A percentile compares a stretch with the other conserved stretches of the same genome.
These are phyloP conservation scores for Colletotrichum falcatum DNA, from an alignment of 2,329 filamentous ascomycete species.

Conservation along the genomic window DNA sequence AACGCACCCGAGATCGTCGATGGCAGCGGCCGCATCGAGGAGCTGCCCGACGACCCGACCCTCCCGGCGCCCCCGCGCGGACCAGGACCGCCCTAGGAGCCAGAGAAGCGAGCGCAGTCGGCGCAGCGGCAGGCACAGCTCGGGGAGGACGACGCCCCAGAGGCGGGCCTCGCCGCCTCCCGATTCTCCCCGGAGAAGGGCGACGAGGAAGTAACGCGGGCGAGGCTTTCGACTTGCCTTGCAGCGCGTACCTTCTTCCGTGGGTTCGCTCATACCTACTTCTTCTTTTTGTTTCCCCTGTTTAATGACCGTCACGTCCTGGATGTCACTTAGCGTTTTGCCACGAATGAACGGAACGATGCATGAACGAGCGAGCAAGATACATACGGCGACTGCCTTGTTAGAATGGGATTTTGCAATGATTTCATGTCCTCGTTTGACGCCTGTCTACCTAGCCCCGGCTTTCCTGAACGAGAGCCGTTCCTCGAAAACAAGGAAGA, in stretches of 20 bases:
- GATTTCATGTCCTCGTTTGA: conserved; percentile 5
- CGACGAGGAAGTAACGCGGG: conserved; percentile 25
- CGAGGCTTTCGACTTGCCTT: not conserved
- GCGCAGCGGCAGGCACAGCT: conserved; percentile 33
- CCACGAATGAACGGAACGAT: conserved; percentile 14
- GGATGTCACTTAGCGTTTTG: not conserved
- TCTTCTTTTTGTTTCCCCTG: not conserved
- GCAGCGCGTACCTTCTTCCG: not conserved
- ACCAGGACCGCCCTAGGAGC: conserved; percentile 27
- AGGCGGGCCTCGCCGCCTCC: conserved; percentile 17
- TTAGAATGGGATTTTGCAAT: not conserved
- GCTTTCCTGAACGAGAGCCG: not conserved
- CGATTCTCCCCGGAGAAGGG: conserved; percentile 23
- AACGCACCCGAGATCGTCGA: conserved; percentile 53
- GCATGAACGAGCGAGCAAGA: conserved; percentile 10
- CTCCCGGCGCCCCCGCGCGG: conserved; percentile 51
- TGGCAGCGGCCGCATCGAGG: conserved; percentile 58
- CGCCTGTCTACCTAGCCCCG: not conserved
- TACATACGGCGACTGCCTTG: not conserved
- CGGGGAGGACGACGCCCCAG: conserved; percentile 30
- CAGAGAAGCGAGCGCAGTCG: conserved; percentile 41
- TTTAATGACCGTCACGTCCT: conserved; percentile 3
- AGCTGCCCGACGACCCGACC: conserved; percentile 61
- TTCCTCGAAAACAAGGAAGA: not conserved
- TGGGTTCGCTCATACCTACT: not conserved